Evolutionary conservation across 2,329 filamentous ascomycete genomes (phyloP).

Genomic region (Macrophomina pseudophaseolina): DNA sequence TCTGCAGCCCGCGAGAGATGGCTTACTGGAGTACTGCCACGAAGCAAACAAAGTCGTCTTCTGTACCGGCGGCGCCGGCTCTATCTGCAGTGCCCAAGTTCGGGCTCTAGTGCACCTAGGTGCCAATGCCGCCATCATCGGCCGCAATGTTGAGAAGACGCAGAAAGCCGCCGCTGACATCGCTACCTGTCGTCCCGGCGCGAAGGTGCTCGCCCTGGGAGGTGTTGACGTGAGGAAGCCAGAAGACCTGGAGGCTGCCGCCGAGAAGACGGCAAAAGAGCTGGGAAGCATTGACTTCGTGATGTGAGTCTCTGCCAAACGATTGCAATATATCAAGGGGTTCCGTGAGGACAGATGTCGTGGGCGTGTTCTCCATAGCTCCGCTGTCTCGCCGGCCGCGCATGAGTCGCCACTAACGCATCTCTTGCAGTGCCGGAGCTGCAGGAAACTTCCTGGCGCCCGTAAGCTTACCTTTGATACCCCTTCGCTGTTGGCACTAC

Average conservation of each 20-base stretch:
- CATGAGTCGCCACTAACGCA: slow-evolving; percentile 25
- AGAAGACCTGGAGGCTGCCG: slow-evolving; percentile 72
- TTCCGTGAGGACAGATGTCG: neutral
- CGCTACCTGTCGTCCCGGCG: slow-evolving; percentile 74
- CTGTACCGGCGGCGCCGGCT: slow-evolving; percentile 91
- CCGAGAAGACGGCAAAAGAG: slow-evolving; percentile 78
- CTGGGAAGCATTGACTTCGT: slow-evolving; percentile 90
- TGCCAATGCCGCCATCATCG: slow-evolving; percentile 91
- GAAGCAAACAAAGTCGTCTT: slow-evolving; percentile 87
- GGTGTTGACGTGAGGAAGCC: slow-evolving; percentile 70
- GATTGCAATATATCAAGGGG: neutral
- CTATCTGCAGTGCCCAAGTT: slow-evolving; percentile 93
- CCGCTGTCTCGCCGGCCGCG: neutral
- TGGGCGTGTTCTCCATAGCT: neutral
- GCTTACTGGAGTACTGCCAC: neutral
- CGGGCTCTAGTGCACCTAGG: slow-evolving; percentile 89
- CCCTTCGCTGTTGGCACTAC: neutral
- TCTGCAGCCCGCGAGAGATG: slow-evolving; percentile 26
- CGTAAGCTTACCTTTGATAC: neutral
- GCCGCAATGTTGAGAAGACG: slow-evolving; percentile 87
- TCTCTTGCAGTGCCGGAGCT: slow-evolving; percentile 73
- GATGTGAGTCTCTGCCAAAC: slow-evolving; percentile 64
- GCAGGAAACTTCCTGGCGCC: slow-evolving; percentile 95
- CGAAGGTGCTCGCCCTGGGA: slow-evolving; percentile 86
- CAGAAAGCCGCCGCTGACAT: slow-evolving; percentile 81